phyloP scores from a whole-genome alignment of 2,329 filamentous ascomycete species.

The Diatrype stigma region DNA sequence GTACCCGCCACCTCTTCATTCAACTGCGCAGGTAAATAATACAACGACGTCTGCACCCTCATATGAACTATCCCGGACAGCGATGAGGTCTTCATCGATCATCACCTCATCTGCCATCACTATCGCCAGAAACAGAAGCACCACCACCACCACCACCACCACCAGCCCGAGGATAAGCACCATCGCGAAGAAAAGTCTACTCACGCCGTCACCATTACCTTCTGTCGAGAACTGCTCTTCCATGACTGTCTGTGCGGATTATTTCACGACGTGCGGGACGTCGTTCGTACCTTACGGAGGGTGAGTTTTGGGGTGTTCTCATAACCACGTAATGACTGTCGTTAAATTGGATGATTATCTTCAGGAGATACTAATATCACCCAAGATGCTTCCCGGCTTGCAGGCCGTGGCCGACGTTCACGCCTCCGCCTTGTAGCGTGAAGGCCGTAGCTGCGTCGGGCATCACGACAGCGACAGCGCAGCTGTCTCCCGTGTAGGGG shows the following conservation, averaged over 20 bases:
- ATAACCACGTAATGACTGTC: background rate
- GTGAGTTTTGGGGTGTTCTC: conserved; percentile 5
- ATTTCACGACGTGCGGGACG: conserved; percentile 20
- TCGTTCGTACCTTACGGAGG: conserved; percentile 16
- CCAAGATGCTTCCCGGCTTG: background rate
- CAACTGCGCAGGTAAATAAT: background rate
- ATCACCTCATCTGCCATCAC: background rate
- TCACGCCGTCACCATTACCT: conserved; percentile 4
- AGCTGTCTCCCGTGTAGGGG: too few species aligned
- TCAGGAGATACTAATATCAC: too few species aligned
- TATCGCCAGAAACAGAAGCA: background rate
- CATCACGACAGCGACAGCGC: too few species aligned
- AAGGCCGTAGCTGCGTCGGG: too few species aligned
- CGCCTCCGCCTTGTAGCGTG: background rate
- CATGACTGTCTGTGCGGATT: conserved; percentile 19
- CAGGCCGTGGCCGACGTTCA: conserved; percentile 4
- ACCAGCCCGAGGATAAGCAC: background rate
- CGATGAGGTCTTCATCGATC: too few species aligned
- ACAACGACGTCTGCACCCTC: too few species aligned
- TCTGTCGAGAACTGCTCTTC: conserved; percentile 11
- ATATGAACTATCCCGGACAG: too few species aligned
- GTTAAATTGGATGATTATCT: too few species aligned
- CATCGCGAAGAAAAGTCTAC: background rate
- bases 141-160: background rate
- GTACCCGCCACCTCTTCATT: background rate